Evolutionary conservation across 495 filamentous ascomycete genomes (phyloP).

Genomic region (Xylaria cubensis): DNA sequence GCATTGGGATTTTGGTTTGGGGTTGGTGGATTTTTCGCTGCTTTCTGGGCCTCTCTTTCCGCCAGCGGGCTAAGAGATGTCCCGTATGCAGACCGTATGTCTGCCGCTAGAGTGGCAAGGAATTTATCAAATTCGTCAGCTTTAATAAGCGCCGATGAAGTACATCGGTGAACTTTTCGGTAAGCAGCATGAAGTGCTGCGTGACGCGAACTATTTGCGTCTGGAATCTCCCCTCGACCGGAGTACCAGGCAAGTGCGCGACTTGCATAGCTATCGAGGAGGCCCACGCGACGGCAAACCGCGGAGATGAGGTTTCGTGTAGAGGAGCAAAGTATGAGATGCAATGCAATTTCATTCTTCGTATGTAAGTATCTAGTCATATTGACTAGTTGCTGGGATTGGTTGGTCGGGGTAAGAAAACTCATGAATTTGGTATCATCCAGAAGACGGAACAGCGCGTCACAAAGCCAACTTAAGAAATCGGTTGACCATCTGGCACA

Average conservation of each 20-base stretch:
- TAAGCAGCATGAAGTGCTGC: slow-evolving; percentile 54
- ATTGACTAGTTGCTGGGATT: slow-evolving; percentile 51
- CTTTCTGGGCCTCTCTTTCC: slow-evolving; percentile 36
- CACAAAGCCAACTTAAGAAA: slow-evolving; percentile 71
- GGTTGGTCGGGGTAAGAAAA: slow-evolving; percentile 44
- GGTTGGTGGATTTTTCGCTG: slow-evolving; percentile 33
- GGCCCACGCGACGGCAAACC: slow-evolving; percentile 66
- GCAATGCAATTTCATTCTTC: slow-evolving; percentile 62
- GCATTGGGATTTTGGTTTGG: slow-evolving; percentile 35
- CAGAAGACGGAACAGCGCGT: slow-evolving; percentile 68
- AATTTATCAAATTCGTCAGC: slow-evolving; percentile 58
- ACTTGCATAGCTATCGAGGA: slow-evolving; percentile 51
- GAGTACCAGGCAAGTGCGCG: slow-evolving; percentile 50
- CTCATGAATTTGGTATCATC: slow-evolving; percentile 58
- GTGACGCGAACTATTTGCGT: slow-evolving; percentile 33
- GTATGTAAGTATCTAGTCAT: slow-evolving; percentile 51
- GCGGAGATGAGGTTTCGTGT: slow-evolving; percentile 74
- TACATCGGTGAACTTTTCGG: slow-evolving; percentile 52
- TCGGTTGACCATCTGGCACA: slow-evolving; percentile 70
- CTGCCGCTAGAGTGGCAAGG: slow-evolving; percentile 47
- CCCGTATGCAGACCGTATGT: slow-evolving; percentile 56
- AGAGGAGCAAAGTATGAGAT: slow-evolving; percentile 75
- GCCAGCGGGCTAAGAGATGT: slow-evolving; percentile 43
- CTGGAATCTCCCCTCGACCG: slow-evolving; percentile 33
- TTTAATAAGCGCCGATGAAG: slow-evolving; percentile 50